Evolutionary conservation across 495 filamentous ascomycete genomes (phyloP), one percentile per base, ranked within the genome.

Genomic region (Penicillium diatomitis): DNA sequence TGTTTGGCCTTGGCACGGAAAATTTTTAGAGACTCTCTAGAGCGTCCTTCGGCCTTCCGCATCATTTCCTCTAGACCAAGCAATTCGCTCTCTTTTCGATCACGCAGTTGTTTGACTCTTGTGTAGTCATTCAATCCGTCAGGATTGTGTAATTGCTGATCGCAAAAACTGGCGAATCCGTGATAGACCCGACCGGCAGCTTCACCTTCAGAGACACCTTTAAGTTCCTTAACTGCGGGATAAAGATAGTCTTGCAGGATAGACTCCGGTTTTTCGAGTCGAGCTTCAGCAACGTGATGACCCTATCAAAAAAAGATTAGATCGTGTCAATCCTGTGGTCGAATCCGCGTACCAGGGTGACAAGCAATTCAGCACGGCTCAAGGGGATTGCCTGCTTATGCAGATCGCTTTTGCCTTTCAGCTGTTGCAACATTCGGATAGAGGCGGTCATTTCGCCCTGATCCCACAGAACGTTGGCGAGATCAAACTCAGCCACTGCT

Each of bases 121-220:
- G 81, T 77, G 51, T 94, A 81, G 52, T 99, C 92, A 60, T 96
- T 90, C 12, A 88, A 67, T 44, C 82, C 81, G 45, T 90, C 88
- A 2, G 82, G 77, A 59, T 89, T 91, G 50, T 94, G 82, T 8
- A 97, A 71, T 60, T 97, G 92, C 53, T 85, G 82, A 62, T 99
- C 91, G 61, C 92, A 99, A 57, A 96, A 99, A 46, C 80, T 79
- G 46, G 92, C 92, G 63, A 96, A 97, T 52, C 92, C 86, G 62
- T 96, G 88, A 56, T 86, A 96, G 6, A 96, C 94, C 56, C 86
- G 77, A 5, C 91, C 89, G 5, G 90, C 87, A 46, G 87, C 84
- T 52, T 80, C 75, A 6, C 87, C 84, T 36, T 84, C 77, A 2
- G 63, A 75, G 44, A 76, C 77, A n/a, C 79, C 82, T 58, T 75